phyloP scores from a whole-genome alignment of 1,284 basidiomycete genomes.

The Coniferiporia sulphurascens region DNA sequence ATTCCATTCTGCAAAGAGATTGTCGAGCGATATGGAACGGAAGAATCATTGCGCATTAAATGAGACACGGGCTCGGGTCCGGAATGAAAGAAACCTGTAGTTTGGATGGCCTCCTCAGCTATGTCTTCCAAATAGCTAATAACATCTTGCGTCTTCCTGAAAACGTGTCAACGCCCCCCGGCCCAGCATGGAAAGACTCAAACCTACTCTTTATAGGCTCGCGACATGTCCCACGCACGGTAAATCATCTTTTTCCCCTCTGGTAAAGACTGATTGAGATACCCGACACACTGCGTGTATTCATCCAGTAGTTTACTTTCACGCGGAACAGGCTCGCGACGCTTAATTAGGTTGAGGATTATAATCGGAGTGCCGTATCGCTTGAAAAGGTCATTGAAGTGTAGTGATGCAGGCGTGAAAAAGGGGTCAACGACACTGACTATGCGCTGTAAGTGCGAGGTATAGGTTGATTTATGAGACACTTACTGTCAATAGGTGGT shows the following conservation, averaged over 20 bases:
- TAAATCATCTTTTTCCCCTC: conserved; percentile 84
- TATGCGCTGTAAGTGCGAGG: conserved; percentile 29
- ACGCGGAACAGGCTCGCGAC: conserved; percentile 72
- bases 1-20: conserved; percentile 90
- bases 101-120: conserved; percentile 89
- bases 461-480: conserved; percentile 2
- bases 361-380: conserved; percentile 91
- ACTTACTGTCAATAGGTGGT: conserved; percentile 92
- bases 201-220: conserved; percentile 80
- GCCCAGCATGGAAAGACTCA: not conserved
- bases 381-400: conserved; percentile 90
- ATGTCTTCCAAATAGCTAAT: conserved; percentile 95
- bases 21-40: conserved; percentile 54
- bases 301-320: conserved; percentile 93
- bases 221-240: conserved; percentile 95
- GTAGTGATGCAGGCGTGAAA: conserved; percentile 87
- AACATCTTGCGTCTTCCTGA: conserved; percentile 90
- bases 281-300: conserved; percentile 89
- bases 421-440: conserved; percentile 95
- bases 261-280: conserved; percentile 95
- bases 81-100: conserved; percentile 93
- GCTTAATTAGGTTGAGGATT: conserved; percentile 96
- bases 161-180: not conserved
- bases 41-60: conserved; percentile 44
- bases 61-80: conserved; percentile 76